Evolutionary conservation across 192 early-diverging fungal species (phyloP), one percentile per base, ranked within the genome.

Genomic region (Backusella tuberculispora): DNA sequence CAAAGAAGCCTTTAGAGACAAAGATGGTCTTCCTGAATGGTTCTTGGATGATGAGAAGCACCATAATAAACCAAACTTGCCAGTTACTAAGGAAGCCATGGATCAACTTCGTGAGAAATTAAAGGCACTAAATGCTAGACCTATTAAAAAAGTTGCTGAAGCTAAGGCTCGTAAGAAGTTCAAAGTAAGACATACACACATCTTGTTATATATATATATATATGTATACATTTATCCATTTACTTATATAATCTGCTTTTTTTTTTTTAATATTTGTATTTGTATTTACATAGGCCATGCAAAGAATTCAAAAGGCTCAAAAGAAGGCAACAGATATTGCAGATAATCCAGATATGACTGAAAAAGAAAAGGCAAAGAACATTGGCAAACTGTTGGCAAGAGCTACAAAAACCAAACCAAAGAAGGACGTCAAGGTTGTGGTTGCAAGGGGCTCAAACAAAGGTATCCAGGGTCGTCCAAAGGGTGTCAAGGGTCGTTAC

Each of bases 111-210:
- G 86, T 73, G 91, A 96, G 60, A 90, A 91, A 73, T 86, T 95
- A 69, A 89, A 89, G 83, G 96, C 94, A 21, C 85, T 99, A 75
- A 92, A 99, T 81, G 98, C 96, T 4, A 93, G 97, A 26, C 97
- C 98, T 21, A 99, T 99, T 83, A 99, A 99, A 83, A 99, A 98
- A 89, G 92, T 99, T 43, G 96, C 96, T 10, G 98, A 99, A 85
- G 98, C 98, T 56, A 98, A 96, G 84, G 96, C 94, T 50, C 88
- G 98, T 66, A 98, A 99, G 88, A 95, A 97, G 91, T 84, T 94
- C 80, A 87, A 92, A 73, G 85, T 81, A 72, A 48, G 7, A 60
- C 14, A 34, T 40, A 29, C 1, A 34, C 47, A 38, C 10, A 3
- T 19, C n/a, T 13, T 40, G 14, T 34, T 40, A 1, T 38, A 26